Evolutionary conservation across 2,329 filamentous ascomycete species (phyloP).

Genomic region (Exophiala sideris): DNA sequence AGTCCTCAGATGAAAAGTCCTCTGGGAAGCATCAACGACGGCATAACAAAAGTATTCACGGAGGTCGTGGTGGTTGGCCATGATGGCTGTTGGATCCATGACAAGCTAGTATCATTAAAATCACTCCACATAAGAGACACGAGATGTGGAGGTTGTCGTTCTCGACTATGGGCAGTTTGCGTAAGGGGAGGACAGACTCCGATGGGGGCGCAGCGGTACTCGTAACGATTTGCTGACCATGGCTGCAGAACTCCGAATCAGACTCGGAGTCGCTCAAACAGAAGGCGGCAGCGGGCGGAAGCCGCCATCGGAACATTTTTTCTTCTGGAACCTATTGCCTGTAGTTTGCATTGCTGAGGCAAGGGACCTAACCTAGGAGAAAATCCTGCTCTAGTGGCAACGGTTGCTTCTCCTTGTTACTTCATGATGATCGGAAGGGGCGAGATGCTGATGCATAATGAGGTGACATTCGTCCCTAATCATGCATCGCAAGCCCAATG

Average conservation of each 20-base stretch:
- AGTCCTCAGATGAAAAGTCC: no score
- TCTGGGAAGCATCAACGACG: neutral
- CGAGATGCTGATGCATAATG: no score
- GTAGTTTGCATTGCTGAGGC: no score
- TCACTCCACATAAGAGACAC: slow-evolving; percentile 16
- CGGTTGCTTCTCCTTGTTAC: no score
- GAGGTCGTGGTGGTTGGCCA: slow-evolving; percentile 11
- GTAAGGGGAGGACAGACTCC: slow-evolving; percentile 4
- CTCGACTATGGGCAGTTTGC: slow-evolving; percentile 3
- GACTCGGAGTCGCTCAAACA: neutral
- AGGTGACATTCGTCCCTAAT: no score
- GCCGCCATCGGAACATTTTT: neutral
- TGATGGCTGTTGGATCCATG: slow-evolving; percentile 6
- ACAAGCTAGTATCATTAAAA: slow-evolving; percentile 4
- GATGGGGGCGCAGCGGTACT: slow-evolving; percentile 11
- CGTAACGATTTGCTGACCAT: neutral
- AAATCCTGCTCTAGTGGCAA: no score
- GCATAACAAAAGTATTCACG: slow-evolving; percentile 16
- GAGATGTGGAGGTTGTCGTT: slow-evolving; percentile 2
- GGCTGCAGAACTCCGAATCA: neutral
- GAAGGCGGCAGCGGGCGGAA: neutral
- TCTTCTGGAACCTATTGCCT: neutral
- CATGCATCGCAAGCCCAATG: no score
- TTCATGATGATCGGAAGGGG: no score
- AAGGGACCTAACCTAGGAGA: no score